Conservation (phyloP, 805 yeast genomes). For the Ascoidea asiatica region DNA sequence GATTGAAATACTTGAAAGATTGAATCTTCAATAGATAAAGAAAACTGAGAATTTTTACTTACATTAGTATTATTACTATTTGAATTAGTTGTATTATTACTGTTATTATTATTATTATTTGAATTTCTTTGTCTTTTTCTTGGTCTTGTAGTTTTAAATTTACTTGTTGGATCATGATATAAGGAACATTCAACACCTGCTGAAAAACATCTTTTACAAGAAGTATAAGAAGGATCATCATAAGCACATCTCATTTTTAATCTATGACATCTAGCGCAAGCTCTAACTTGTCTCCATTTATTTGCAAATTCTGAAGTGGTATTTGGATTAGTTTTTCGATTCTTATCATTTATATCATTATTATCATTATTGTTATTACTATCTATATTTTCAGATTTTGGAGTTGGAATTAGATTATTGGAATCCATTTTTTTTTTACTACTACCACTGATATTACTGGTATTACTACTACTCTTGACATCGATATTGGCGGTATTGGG, state of each 20-base stretch:
- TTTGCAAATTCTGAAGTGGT: conserved; percentile 21
- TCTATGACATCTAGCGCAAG: conserved; percentile 44
- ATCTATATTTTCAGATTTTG: no score
- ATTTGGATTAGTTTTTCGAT: background rate
- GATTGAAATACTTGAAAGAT: background rate
- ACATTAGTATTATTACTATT: no score
- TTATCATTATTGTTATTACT: no score
- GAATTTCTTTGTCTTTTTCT: conserved; percentile 17
- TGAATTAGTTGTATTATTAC: background rate
- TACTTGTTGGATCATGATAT: conserved; percentile 35
- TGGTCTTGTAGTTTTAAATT: conserved; percentile 24
- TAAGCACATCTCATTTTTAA: conserved; percentile 39
- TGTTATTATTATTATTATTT: background rate
- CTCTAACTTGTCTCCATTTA: conserved; percentile 32
- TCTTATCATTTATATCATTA: no score
- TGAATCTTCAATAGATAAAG: background rate
- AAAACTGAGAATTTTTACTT: no score
- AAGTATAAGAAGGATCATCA: conserved; percentile 27
- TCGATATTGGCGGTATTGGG: no score
- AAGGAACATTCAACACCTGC: conserved; percentile 32
- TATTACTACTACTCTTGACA: no score
- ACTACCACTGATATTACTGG: no score
- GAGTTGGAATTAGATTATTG: no score
- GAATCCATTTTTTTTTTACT: no score
- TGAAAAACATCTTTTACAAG: conserved; percentile 33